Evolutionary conservation across 169 alveolate genomes (phyloP).

Genomic region (Blepharisma undulans): DNA sequence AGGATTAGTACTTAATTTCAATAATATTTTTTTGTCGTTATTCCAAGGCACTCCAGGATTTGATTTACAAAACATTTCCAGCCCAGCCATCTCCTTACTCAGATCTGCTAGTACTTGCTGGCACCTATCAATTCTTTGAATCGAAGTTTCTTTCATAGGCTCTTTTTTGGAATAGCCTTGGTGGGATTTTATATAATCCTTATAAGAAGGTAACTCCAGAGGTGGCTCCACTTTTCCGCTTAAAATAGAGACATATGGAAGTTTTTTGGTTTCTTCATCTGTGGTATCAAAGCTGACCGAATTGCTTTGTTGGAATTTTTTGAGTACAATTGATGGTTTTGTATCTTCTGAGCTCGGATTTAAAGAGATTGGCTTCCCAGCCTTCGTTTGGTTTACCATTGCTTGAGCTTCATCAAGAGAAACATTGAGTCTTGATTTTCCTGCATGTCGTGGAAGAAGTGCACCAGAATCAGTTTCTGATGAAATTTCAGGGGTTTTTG

Average conservation of each 20-base stretch:
- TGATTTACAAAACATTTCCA: background rate
- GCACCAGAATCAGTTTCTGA: background rate
- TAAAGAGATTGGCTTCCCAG: background rate
- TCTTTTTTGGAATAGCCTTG: background rate
- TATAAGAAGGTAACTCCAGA: conserved; percentile 7
- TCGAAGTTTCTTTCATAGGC: background rate
- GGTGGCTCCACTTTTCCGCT: background rate
- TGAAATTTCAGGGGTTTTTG: background rate
- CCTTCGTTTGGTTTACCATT: background rate
- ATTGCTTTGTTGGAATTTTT: background rate
- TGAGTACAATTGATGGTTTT: background rate
- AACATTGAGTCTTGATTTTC: background rate
- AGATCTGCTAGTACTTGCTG: background rate
- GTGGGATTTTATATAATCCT: background rate
- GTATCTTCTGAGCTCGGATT: background rate
- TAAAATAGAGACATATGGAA: conserved; percentile 10
- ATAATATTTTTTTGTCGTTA: background rate
- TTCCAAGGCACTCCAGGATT: conserved; percentile 20
- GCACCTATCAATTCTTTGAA: background rate
- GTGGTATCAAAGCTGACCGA: background rate
- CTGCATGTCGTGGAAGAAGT: background rate
- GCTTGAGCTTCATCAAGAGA: background rate
- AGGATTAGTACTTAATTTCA: background rate
- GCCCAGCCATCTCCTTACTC: background rate
- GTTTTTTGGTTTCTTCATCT: background rate